phyloP scores from a whole-genome alignment of 345 rosid species.

The Moringa oleifera region DNA sequence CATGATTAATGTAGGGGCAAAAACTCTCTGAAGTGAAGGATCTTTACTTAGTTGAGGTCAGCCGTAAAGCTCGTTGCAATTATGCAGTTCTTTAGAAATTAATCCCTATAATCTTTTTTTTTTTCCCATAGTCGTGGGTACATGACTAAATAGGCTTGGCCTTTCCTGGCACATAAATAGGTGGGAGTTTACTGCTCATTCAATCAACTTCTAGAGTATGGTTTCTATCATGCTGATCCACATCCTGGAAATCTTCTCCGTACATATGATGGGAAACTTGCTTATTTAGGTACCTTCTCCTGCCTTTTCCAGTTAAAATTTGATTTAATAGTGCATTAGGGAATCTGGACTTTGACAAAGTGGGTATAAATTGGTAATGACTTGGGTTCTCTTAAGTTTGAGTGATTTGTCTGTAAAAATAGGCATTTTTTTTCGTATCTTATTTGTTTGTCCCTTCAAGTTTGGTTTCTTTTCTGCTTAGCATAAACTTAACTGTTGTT shows the following conservation, averaged over 20 bases:
- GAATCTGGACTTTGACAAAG: too few relatives aligned
- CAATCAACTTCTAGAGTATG: conserved; percentile 85
- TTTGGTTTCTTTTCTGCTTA: too few relatives aligned
- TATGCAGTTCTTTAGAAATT: conserved; percentile 10
- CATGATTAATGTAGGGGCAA: conserved; percentile 51
- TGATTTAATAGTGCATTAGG: too few relatives aligned
- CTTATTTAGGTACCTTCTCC: conserved; percentile 66
- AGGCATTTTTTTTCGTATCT: conserved; percentile 3
- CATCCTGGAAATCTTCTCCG: conserved; percentile 96
- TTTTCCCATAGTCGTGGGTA: neutral
- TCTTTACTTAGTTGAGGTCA: conserved; percentile 72
- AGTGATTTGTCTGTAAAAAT: conserved; percentile 1
- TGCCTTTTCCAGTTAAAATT: too few relatives aligned
- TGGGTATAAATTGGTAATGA: too few relatives aligned
- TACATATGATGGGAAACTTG: conserved; percentile 81
- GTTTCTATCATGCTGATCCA: conserved; percentile 99
- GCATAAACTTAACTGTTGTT: too few relatives aligned
- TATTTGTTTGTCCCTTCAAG: neutral
- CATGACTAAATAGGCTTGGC: conserved; percentile 16
- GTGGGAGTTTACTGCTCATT: conserved; percentile 97
- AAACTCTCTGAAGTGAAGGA: conserved; percentile 79
- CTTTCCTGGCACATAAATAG: conserved; percentile 30
- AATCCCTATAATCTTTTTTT: neutral
- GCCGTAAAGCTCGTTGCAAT: conserved; percentile 12
- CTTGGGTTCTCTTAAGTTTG: neutral